Base-by-base conservation (phyloP, 306 rosid genomes). In the Fragaria ananassa region DNA sequence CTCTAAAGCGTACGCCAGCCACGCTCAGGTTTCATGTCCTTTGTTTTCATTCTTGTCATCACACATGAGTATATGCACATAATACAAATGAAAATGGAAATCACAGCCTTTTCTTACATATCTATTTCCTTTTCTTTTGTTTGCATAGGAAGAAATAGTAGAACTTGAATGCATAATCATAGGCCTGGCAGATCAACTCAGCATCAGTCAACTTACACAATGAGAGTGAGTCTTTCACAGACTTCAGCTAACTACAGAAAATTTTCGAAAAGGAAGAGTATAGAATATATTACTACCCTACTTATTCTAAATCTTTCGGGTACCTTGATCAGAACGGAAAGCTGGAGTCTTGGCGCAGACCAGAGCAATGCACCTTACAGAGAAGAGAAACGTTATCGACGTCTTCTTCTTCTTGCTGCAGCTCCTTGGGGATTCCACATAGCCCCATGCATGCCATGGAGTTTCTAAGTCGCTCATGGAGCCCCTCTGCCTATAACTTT, bases 391-490 rank as follows among this genome's bases (percentile, higher is more conserved):
- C 19, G 25, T 18, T 46, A 1, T 71, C 75, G 5, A 41, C 75
- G 1, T 44, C 56, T 31, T 44, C 75, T 34, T 68, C 63, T 31
- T 68, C 68, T 44, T 44, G 29, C 64, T 61, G 70, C 71, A 51
- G 62, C 50, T 78, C 81, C 18, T 60, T 31, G 45, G 82, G 66
- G 47, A 72, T 63, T 63, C 67, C 71, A 4, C 77, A 63, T 0
- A 64, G 35, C 25, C 82, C 82, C 8, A 37, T 71, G 37, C 56
- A 21, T 41, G 67, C 82, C 73, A 79, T 79, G 77, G 82, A 79
- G 47, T 71, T 72, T 58, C 73, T 72, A 9, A 71, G 77, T 79
- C 82, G 77, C 57, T 72, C 82, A 18, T 79, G 82, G 82, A 72
- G 77, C 66, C 77, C 77, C 0, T 63, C 82, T 11, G 65, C 82